phyloP scores from a whole-genome alignment of 2,329 filamentous ascomycete species.

The Calonectria henricotiae region DNA sequence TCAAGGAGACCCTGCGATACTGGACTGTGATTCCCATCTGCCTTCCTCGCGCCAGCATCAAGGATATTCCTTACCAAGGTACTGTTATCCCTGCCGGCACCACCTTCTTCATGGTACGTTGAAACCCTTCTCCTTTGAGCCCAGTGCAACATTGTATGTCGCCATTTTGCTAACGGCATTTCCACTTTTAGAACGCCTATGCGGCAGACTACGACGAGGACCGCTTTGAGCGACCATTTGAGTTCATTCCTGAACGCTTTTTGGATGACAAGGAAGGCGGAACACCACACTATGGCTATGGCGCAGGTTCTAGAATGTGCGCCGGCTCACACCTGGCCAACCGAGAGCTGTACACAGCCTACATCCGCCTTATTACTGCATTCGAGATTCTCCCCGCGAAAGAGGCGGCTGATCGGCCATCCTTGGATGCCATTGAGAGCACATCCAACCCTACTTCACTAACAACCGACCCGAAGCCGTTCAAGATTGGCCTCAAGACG shows the following conservation, averaged over 20 bases:
- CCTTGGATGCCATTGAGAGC: constrained; percentile 72
- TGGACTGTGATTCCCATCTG: constrained; percentile 87
- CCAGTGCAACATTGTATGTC: background rate
- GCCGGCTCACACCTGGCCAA: constrained; percentile 76
- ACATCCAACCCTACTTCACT: constrained; percentile 72
- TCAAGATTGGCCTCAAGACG: constrained; percentile 65
- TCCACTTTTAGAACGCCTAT: constrained; percentile 73
- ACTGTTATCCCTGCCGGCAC: constrained; percentile 81
- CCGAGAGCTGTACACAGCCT: constrained; percentile 75
- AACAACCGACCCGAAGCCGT: constrained; percentile 75
- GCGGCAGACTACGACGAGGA: constrained; percentile 80
- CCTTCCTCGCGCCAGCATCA: constrained; percentile 80
- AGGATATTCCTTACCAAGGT: constrained; percentile 80
- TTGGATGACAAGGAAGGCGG: constrained; percentile 70
- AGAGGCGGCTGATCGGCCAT: constrained; percentile 65
- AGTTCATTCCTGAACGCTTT: constrained; percentile 82
- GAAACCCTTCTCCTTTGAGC: background rate
- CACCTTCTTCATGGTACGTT: constrained; percentile 81
- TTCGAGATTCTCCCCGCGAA: constrained; percentile 70
- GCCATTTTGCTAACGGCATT: background rate
- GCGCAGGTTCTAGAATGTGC: constrained; percentile 76
- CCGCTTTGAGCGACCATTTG: constrained; percentile 76
- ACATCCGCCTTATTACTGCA: constrained; percentile 72
- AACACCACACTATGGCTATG: constrained; percentile 76
- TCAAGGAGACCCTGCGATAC: constrained; percentile 85